Evolutionary conservation across 1,284 basidiomycete species (phyloP), one percentile per base, ranked within the genome.

Genomic region (Butyriboletus appendiculatus): DNA sequence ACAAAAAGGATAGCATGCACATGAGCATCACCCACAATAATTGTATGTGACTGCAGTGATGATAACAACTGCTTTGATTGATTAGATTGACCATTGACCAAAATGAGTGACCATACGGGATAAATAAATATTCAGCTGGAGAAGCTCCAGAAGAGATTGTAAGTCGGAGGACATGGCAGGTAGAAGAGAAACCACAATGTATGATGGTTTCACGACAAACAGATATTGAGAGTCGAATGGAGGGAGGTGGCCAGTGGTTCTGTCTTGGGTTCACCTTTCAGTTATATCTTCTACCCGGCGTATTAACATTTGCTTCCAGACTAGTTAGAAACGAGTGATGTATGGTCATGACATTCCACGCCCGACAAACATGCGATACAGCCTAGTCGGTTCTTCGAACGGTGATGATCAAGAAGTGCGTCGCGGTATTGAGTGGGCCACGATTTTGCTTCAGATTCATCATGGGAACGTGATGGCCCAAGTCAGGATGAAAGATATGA

Each of bases 31-130:
- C 38, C 7, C 11, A 39, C 38, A 12, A 20, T 39, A 39, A 39
- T 62, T 62, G 28, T 62, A 65, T 12, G 9, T 28, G 1, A 58
- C 48, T 4, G 2, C 22, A 8, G 48, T 30, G 20, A 50, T 16
- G 2, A 37, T 4, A 7, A 52, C 4, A 8, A 58, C 59, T 60
- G 32, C 0, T 8, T 6, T 28, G 12, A 7, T 38, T 4, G 6
- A n/a, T 48, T 1, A 54, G 35, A 46, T 37, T 5, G 7, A 11
- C 22, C 16, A 12, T 5, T 12, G 22, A 32, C 4, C 0, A 8
- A 16, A 33, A 11, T 9, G 18, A 20, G 2, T 0, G 18, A 30
- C 1, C 58, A 2, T 26, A 61, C 58, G 8, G 4, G 39, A 20
- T 15, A 18, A 1, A 14, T 26, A 50, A 11, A 37, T 12, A 12